phyloP scores from a whole-genome alignment of 2,329 filamentous ascomycete species.

The Fusarium sp. region DNA sequence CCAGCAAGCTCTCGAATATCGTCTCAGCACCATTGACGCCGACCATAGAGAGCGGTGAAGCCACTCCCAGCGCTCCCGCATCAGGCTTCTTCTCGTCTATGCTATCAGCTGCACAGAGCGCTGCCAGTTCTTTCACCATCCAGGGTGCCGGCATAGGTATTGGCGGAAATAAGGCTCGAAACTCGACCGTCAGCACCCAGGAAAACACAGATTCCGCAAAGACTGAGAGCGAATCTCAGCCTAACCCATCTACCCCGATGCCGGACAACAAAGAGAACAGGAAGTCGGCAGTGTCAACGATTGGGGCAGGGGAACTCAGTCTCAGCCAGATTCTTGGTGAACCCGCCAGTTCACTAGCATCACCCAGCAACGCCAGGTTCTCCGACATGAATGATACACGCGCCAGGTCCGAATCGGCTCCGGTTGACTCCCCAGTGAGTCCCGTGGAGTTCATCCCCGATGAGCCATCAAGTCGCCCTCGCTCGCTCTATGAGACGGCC shows the following conservation, averaged over 20 bases:
- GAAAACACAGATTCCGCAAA: conserved; percentile 40
- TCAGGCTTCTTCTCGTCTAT: conserved; percentile 93
- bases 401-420: conserved; percentile 69
- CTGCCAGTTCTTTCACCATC: conserved; percentile 78
- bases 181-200: conserved; percentile 41
- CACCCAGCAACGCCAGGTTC: conserved; percentile 68
- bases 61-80: conserved; percentile 63
- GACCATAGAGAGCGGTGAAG: conserved; percentile 74
- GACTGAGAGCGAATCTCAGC: conserved; percentile 57
- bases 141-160: conserved; percentile 65
- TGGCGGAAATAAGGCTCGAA: conserved; percentile 55
- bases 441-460: conserved; percentile 49
- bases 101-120: conserved; percentile 92
- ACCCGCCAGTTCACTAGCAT: conserved; percentile 64
- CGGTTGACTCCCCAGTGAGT: conserved; percentile 57
- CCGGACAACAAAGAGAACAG: conserved; percentile 63
- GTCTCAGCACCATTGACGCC: conserved; percentile 80
- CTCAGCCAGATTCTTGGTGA: conserved; percentile 86
- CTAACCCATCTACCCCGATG: conserved; percentile 50
- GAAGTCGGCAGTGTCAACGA: conserved; percentile 85
- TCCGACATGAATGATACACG: conserved; percentile 62
- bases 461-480: conserved; percentile 56
- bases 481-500: conserved; percentile 64
- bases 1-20: conserved; percentile 89
- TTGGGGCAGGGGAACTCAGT: conserved; percentile 90